A percentile compares a stretch with the other conserved stretches of the same genome.
These are phyloP conservation scores for Gloeopeniophorella convolvens DNA, from an alignment of 768 basidiomycete genomes.

Conservation along the genomic window DNA sequence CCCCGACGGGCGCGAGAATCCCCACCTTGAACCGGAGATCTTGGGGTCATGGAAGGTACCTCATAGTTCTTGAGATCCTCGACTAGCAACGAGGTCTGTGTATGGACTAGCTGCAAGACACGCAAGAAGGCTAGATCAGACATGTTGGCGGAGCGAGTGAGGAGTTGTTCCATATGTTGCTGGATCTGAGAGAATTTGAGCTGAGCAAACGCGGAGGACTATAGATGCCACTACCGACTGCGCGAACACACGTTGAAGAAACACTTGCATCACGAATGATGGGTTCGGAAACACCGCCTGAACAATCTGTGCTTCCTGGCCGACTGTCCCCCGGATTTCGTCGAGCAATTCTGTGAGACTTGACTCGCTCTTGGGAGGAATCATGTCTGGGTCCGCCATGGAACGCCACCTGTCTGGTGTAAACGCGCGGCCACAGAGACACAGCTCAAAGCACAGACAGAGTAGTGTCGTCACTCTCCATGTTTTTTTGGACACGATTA, in stretches of 20 bases:
- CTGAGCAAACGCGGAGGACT: not conserved
- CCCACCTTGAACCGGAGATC: conserved; percentile 56
- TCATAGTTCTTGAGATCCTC: conserved; percentile 93
- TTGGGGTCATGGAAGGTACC: conserved; percentile 57
- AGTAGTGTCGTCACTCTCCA: conserved; percentile 46
- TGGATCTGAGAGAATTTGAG: conserved; percentile 60
- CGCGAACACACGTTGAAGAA: conserved; percentile 94
- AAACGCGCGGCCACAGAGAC: not conserved
- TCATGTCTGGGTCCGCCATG: conserved; percentile 73
- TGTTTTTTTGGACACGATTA: conserved; percentile 71
- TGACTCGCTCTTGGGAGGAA: conserved; percentile 70
- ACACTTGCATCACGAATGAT: conserved; percentile 94
- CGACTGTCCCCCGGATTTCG: conserved; percentile 87
- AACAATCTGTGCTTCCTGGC: conserved; percentile 95
- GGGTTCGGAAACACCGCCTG: conserved; percentile 99
- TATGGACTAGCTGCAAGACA: conserved; percentile 80
- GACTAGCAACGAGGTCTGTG: conserved; percentile 68
- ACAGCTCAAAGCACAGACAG: conserved; percentile 35
- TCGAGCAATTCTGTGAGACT: conserved; percentile 74
- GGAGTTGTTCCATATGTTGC: conserved; percentile 88
- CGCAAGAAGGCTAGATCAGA: conserved; percentile 91
- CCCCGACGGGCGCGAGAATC: conserved; percentile 52
- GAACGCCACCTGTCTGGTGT: conserved; percentile 60
- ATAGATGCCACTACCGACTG: conserved; percentile 66
- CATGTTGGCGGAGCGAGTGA: conserved; percentile 64